Conservation (phyloP, 768 basidiomycete species). For the Pulveroboletus ravenelii region DNA sequence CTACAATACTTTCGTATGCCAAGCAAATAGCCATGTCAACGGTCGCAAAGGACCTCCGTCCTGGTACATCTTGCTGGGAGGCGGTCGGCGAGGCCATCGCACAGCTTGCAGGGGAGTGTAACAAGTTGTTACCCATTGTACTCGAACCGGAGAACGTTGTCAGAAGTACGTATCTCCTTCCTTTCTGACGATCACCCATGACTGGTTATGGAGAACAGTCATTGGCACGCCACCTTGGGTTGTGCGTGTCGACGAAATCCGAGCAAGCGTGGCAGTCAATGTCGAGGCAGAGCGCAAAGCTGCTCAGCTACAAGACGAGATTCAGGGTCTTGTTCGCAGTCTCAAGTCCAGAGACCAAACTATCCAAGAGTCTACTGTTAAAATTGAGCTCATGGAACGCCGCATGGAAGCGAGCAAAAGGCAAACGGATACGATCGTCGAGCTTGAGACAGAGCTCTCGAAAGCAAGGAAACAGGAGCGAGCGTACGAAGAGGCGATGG, state of each 20-base stretch:
- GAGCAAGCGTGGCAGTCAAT: slow-evolving; percentile 77
- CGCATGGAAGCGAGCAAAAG: slow-evolving; percentile 88
- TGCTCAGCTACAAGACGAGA: slow-evolving; percentile 80
- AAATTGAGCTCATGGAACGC: slow-evolving; percentile 93
- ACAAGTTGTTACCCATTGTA: slow-evolving; percentile 62
- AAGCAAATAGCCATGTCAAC: slow-evolving; percentile 69
- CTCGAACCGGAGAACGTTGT: slow-evolving; percentile 73
- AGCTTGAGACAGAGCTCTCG: slow-evolving; percentile 74
- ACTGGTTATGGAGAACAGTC: slow-evolving; percentile 38
- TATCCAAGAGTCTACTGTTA: slow-evolving; percentile 84
- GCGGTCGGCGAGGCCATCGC: slow-evolving; percentile 65
- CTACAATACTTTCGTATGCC: slow-evolving; percentile 64
- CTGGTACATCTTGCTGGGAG: slow-evolving; percentile 71
- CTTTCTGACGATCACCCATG: background rate
- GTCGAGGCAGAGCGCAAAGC: slow-evolving; percentile 90
- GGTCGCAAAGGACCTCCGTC: slow-evolving; percentile 62
- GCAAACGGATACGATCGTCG: slow-evolving; percentile 77
- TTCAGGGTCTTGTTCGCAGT: slow-evolving; percentile 79
- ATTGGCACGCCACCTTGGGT: slow-evolving; percentile 83
- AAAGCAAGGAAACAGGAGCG: slow-evolving; percentile 86
- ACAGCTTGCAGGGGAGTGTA: slow-evolving; percentile 67
- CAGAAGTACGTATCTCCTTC: slow-evolving; percentile 53
- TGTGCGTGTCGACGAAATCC: slow-evolving; percentile 74
- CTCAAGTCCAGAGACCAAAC: slow-evolving; percentile 86
- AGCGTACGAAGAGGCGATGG: slow-evolving; percentile 90